Evolutionary conservation across 257 asterid species (phyloP), one percentile per base, ranked within the genome.

Genomic region (Plectranthus barbatus): DNA sequence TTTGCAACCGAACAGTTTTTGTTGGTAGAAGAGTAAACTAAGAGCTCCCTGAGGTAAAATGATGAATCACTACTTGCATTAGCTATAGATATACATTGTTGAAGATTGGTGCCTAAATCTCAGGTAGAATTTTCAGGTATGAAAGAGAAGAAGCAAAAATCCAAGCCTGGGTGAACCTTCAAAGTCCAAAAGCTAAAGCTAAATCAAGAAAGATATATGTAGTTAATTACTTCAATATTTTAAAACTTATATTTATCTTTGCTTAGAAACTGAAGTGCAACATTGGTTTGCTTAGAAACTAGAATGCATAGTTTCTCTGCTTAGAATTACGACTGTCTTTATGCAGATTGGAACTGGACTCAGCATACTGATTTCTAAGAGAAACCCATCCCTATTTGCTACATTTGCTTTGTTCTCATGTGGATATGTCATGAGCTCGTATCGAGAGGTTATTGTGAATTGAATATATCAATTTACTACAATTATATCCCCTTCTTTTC

Each of bases 201-300:
- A 92, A 93, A 58, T 93, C 99, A 13, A 82, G 94, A 84, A 93
- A 90, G 68, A 95, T 93, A 42, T 97, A 93, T 97, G 99, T 90
- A 81, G 40, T 12, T 26, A 15, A 44, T 31, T 42, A 17, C 34
- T 36, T 41, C 17, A 42, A 9, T 7, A 11, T 39, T 9, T 33
- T 56, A n/a, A n/a, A n/a, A n/a, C n/a, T n/a, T n/a, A n/a, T n/a
- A n/a, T n/a, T n/a, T n/a, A n/a, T n/a, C n/a, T n/a, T n/a, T n/a
- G n/a, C n/a, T n/a, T n/a, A n/a, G n/a, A n/a, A n/a, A n/a, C n/a
- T n/a, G n/a, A n/a, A n/a, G n/a, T n/a, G n/a, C n/a, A n/a, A n/a
- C n/a, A n/a, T n/a, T n/a, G n/a, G n/a, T n/a, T n/a, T n/a, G n/a
- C n/a, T n/a, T n/a, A n/a, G n/a, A n/a, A n/a, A n/a, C n/a, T n/a